Evolutionary conservation across 345 rosid species (phyloP), one percentile per base, ranked within the genome.

Genomic region (Iberis pinnata): DNA sequence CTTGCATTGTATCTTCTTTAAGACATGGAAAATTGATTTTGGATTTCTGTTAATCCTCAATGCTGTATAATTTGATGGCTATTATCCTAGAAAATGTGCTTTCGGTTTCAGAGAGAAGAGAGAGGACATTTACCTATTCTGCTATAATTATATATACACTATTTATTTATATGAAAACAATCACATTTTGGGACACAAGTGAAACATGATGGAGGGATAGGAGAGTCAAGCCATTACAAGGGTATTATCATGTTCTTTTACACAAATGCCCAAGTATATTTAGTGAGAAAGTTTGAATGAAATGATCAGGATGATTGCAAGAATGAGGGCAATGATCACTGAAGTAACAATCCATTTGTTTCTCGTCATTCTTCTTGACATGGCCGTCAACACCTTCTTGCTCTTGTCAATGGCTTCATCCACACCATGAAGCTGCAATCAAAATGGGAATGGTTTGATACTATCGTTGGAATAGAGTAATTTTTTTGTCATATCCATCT

Each of bases 331-430:
- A 18, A 64, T 72, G 14, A 81, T 70, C 18, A 83, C 58, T 9
- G 76, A 70, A 57, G 67, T 75, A 53, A 75, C 49, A 0, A 79
- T 79, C 89, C 87, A 88, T 60, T 79, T 88, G 83, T 85, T 83
- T 78, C 75, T 72, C 13, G 79, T 73, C 64, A 88, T 83, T 74
- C 97, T 80, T 66, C 85, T 75, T 0, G 89, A 63, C 79, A 79
- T 82, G 46, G 71, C 38, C 2, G 78, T 76, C 76, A 88, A 63
- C n/a, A 85, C 72, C 60, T 69, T 85, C 72, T 83, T 83, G 49
- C 95, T 89, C 82, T 81, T 83, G 67, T 80, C 83, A 8, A 85
- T 76, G 70, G 88, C 86, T 56, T 74, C 86, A 40, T 88, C 97
- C 15, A 85, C 89, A 35, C 88, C 87, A 18, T 78, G 82, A 58